phyloP scores from a whole-genome alignment of 805 yeast genomes.

The Kregervanrija pseudodelftensis region DNA sequence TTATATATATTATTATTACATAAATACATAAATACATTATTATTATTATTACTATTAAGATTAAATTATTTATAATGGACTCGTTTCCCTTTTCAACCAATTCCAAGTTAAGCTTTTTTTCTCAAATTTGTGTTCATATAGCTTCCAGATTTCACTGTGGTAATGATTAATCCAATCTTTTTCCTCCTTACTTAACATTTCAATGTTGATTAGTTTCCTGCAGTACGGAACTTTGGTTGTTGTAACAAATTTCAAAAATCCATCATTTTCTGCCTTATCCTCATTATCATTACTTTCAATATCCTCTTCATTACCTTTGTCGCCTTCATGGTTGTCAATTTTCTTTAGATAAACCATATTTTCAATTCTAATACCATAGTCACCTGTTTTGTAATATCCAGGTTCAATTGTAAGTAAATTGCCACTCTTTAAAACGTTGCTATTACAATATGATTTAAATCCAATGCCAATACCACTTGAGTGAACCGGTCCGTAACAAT shows the following conservation, averaged over 20 bases:
- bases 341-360: constrained; percentile 43
- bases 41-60: neutral
- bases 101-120: constrained; percentile 32
- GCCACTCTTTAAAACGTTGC: constrained; percentile 40
- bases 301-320: constrained; percentile 20
- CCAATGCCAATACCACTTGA: constrained; percentile 63
- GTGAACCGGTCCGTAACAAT: constrained; percentile 54
- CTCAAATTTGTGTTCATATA: constrained; percentile 31
- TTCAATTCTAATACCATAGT: constrained; percentile 52
- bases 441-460: constrained; percentile 42
- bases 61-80: constrained; percentile 12
- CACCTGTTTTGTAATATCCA: constrained; percentile 53
- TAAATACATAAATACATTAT: neutral
- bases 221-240: constrained; percentile 54
- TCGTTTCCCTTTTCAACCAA: constrained; percentile 48
- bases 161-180: constrained; percentile 42
- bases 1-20: neutral
- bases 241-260: constrained; percentile 46
- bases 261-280: constrained; percentile 27
- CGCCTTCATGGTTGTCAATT: constrained; percentile 23
- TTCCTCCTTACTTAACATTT: constrained; percentile 39
- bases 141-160: constrained; percentile 40
- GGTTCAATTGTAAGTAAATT: constrained; percentile 56
- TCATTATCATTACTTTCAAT: too few species aligned
- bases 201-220: constrained; percentile 39